Evolutionary conservation across 2,329 filamentous ascomycete genomes (phyloP).

Genomic region (Cladosporium velox): DNA sequence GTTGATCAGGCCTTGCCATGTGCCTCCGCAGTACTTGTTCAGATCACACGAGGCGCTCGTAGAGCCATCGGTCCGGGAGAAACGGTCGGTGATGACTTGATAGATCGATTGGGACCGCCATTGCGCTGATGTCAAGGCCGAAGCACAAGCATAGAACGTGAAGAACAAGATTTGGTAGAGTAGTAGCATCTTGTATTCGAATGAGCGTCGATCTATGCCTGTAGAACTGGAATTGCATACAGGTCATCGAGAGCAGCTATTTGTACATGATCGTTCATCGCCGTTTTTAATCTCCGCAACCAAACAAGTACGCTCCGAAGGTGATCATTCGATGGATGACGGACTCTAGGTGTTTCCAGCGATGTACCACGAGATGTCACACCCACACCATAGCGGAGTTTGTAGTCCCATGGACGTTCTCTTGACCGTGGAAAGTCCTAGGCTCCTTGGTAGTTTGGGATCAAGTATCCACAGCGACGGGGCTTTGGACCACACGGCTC

Average conservation of each 20-base stretch:
- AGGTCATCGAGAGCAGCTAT: background rate
- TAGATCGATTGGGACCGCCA: slow-evolving; percentile 53
- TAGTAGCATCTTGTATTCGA: background rate
- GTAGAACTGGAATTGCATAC: background rate
- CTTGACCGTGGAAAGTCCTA: background rate
- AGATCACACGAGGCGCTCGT: slow-evolving; percentile 48
- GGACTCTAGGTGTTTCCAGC: background rate
- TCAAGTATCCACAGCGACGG: background rate
- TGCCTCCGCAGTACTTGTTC: slow-evolving; percentile 40
- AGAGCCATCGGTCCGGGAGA: slow-evolving; percentile 52
- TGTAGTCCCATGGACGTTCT: background rate
- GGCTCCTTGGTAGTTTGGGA: background rate
- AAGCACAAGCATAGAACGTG: slow-evolving; percentile 2
- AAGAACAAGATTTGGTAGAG: background rate
- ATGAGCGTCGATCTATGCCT: background rate
- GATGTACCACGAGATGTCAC: background rate
- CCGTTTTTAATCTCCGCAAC: background rate
- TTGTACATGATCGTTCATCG: background rate
- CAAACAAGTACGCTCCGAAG: background rate
- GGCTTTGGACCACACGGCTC: slow-evolving; percentile 1
- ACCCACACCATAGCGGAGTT: background rate
- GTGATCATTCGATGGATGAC: background rate
- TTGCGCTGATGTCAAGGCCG: slow-evolving; percentile 33
- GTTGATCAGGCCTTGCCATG: slow-evolving; percentile 42
- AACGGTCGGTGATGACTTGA: slow-evolving; percentile 60